phyloP scores from a whole-genome alignment of 345 rosid genomes.

The Anacardium occidentale region DNA sequence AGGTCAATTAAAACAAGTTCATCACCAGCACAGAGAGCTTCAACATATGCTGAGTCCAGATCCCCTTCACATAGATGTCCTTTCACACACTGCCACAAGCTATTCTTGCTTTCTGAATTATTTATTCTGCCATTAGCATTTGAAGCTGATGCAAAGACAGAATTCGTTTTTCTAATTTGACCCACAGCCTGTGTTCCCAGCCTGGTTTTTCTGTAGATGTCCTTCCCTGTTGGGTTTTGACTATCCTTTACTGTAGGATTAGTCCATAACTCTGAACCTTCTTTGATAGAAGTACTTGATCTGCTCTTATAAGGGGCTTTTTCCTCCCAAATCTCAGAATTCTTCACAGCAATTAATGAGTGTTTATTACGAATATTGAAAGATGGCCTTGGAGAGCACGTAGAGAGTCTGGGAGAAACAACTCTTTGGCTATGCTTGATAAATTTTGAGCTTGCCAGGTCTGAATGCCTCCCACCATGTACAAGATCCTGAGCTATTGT shows the following conservation, averaged over 20 bases:
- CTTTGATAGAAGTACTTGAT: conserved; percentile 39
- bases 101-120: conserved; percentile 36
- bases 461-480: conserved; percentile 38
- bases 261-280: conserved; percentile 43
- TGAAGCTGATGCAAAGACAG: conserved; percentile 33
- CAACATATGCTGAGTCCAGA: conserved; percentile 74
- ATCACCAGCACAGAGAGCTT: conserved; percentile 67
- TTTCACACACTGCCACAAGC: conserved; percentile 54
- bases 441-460: conserved; percentile 41
- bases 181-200: conserved; percentile 36
- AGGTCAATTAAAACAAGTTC: conserved; percentile 75
- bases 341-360: conserved; percentile 44
- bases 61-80: conserved; percentile 60
- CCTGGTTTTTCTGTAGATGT: conserved; percentile 43
- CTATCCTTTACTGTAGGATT: conserved; percentile 34
- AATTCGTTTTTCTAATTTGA: conserved; percentile 38
- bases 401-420: conserved; percentile 64
- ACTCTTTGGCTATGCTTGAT: conserved; percentile 50
- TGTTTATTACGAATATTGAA: conserved; percentile 49
- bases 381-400: conserved; percentile 68
- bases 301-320: conserved; percentile 48
- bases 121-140: conserved; percentile 36
- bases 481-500: conserved; percentile 43
- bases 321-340: conserved; percentile 52
- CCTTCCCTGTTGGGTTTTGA: conserved; percentile 42